These are phyloP conservation scores for Monilinia aucupariae DNA, from an alignment of 2,329 filamentous ascomycete genomes.

Conservation along the genomic window DNA sequence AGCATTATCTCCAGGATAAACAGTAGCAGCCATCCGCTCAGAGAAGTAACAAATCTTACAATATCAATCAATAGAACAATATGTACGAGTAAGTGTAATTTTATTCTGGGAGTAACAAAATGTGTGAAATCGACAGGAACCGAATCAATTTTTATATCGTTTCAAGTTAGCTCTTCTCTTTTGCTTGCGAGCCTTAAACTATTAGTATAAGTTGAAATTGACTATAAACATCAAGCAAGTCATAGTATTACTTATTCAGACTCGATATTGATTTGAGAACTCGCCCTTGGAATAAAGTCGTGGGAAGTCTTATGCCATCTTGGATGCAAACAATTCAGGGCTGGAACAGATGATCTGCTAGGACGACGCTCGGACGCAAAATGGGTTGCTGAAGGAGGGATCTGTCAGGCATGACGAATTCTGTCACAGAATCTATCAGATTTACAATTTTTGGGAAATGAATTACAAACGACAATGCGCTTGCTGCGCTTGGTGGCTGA, in stretches of 20 bases:
- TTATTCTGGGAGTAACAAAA: not conserved
- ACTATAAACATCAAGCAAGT: too few species aligned
- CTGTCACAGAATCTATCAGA: constrained; percentile 3
- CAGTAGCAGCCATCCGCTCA: not conserved
- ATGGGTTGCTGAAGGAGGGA: constrained; percentile 1
- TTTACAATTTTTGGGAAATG: not conserved
- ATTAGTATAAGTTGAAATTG: too few species aligned
- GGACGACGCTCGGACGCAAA: not conserved
- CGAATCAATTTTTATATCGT: not conserved
- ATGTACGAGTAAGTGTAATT: not conserved
- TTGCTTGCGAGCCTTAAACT: not conserved
- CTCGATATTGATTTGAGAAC: too few species aligned
- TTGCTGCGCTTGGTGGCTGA: not conserved
- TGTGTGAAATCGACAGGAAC: not conserved
- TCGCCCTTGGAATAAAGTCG: too few species aligned
- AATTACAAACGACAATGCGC: not conserved
- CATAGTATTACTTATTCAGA: too few species aligned
- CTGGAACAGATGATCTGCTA: not conserved
- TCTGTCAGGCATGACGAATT: not conserved
- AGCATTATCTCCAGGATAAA: not conserved
- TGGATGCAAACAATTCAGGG: not conserved
- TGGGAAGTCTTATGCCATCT: not conserved
- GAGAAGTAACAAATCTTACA: not conserved
- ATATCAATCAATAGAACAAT: not conserved
- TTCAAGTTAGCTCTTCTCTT: not conserved